Conservation (phyloP, 2,329 filamentous ascomycete species). For the Diaporthe sp. region DNA sequence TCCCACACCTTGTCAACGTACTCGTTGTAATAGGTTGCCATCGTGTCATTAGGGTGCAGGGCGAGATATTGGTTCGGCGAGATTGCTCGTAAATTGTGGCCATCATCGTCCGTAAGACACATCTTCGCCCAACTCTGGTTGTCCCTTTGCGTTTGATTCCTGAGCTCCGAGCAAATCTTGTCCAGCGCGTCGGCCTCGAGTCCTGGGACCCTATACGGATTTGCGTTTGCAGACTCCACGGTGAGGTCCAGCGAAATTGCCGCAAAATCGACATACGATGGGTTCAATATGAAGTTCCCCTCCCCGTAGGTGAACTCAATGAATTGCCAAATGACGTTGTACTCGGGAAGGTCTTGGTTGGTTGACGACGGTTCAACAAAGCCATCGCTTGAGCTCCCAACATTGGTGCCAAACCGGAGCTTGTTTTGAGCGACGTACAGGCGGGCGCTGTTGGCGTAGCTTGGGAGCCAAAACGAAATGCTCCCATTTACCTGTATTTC, state of each 20-base stretch:
- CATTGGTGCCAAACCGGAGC: conserved; percentile 27
- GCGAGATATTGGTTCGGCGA: conserved; percentile 33
- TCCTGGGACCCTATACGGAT: not conserved
- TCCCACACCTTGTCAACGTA: conserved; percentile 27
- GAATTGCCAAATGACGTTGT: conserved; percentile 27
- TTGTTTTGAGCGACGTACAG: conserved; percentile 25
- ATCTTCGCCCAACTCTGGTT: conserved; percentile 14
- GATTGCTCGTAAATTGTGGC: conserved; percentile 10
- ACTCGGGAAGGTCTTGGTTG: conserved; percentile 16
- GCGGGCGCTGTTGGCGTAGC: conserved; percentile 16
- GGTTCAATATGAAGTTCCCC: conserved; percentile 11
- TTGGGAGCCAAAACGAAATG: conserved; percentile 11
- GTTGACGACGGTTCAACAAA: conserved; percentile 30
- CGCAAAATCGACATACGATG: conserved; percentile 32
- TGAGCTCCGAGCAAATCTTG: conserved; percentile 4
- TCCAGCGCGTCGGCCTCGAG: conserved; percentile 6
- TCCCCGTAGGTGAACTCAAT: conserved; percentile 30
- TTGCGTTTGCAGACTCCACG: not conserved
- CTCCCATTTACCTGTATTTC: not conserved
- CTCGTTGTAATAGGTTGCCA: conserved; percentile 10
- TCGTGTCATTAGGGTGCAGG: conserved; percentile 20
- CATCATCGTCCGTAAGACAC: not conserved
- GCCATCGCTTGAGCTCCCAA: conserved; percentile 6
- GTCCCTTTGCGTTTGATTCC: not conserved
- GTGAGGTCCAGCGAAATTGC: conserved; percentile 25